phyloP scores from a whole-genome alignment of 2,329 filamentous ascomycete genomes.

The Verruconis gallopava region DNA sequence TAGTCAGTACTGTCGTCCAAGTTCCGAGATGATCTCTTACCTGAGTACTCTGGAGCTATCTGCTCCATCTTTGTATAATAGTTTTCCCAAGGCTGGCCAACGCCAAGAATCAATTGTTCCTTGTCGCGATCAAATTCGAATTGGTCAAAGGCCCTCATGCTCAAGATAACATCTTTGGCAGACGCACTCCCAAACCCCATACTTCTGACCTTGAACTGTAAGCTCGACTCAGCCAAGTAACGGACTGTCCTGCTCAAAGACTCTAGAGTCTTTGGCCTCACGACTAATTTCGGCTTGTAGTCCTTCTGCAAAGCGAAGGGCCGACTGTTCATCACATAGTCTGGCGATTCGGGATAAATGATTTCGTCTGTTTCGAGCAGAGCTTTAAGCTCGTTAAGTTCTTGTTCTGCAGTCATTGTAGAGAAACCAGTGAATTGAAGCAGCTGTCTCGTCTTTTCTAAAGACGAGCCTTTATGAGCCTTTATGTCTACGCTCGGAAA shows the following conservation, averaged over 20 bases:
- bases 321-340: constrained; percentile 15
- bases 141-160: constrained; percentile 24
- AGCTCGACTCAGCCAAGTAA: constrained; percentile 20
- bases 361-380: constrained; percentile 15
- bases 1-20: neutral
- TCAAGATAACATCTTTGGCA: constrained; percentile 25
- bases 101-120: constrained; percentile 23
- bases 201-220: constrained; percentile 27
- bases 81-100: constrained; percentile 26
- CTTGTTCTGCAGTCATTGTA: too few relatives aligned
- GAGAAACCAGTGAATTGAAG: too few relatives aligned
- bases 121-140: constrained; percentile 23
- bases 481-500: too few relatives aligned
- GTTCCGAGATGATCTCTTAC: constrained; percentile 11
- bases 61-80: constrained; percentile 24
- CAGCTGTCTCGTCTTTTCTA: too few relatives aligned
- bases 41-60: constrained; percentile 21
- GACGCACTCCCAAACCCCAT: constrained; percentile 25
- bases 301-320: constrained; percentile 25
- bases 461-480: too few relatives aligned
- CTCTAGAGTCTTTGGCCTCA: constrained; percentile 20
- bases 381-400: constrained; percentile 3
- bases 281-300: constrained; percentile 21
- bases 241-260: constrained; percentile 21
- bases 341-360: constrained; percentile 13